phyloP scores from a whole-genome alignment of 2,329 filamentous ascomycete species.

The Monosporascus ibericus region DNA sequence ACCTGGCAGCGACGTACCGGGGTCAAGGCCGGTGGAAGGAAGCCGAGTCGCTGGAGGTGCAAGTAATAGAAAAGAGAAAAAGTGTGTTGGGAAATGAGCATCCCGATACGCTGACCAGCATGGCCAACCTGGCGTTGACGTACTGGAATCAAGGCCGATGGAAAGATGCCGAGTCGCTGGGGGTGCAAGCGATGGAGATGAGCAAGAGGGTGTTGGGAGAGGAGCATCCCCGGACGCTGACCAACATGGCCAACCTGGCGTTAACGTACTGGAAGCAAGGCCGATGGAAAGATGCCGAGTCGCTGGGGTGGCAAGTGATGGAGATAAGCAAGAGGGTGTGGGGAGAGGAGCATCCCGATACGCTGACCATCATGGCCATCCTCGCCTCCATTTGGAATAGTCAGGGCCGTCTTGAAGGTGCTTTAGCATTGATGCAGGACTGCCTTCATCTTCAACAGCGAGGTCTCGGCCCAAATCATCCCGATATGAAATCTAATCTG shows the following conservation, averaged over 20 bases:
- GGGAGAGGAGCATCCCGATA: too few species aligned
- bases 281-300: too few species aligned
- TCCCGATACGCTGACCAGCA: background rate
- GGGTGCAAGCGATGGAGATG: background rate
- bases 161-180: background rate
- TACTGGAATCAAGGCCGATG: background rate
- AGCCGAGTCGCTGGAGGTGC: too few species aligned
- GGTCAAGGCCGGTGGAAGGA: too few species aligned
- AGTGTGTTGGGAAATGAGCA: background rate
- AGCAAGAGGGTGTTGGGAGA: background rate
- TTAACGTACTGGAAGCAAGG: background rate
- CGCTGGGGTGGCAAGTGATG: too few species aligned
- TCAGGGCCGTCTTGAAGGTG: too few species aligned
- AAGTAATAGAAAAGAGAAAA: background rate
- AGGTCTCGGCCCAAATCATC: background rate
- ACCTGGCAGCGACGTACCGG: too few species aligned
- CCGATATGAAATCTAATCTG: background rate
- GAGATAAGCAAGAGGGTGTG: too few species aligned
- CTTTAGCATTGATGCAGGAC: too few species aligned
- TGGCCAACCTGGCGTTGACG: background rate
- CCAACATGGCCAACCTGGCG: background rate
- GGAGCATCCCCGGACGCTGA: background rate
- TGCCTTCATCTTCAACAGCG: too few species aligned
- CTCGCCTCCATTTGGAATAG: too few species aligned
- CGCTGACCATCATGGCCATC: too few species aligned